Evolutionary conservation across 805 yeast species (phyloP), one percentile per base, ranked within the genome.

Genomic region (Brettanomyces bruxellensis): DNA sequence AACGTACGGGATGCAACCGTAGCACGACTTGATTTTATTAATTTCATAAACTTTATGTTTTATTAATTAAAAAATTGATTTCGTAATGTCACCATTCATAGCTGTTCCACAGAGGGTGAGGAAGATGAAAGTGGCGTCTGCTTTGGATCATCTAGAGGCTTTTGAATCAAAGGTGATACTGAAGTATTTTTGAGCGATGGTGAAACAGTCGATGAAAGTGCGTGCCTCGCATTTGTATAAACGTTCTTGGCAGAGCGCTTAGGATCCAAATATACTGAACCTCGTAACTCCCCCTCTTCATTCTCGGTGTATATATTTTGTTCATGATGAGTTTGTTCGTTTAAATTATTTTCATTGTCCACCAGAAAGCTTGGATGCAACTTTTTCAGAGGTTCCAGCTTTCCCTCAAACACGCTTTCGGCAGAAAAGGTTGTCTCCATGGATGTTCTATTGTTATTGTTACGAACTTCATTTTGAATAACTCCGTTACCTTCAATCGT

Each of bases 201-300:
- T n/a, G 38, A n/a, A 8, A 28, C 32, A 9, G 7, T 28, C 8
- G 36, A 32, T 23, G 50, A 34, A 13, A 51, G 38, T 3, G 53
- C 50, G n/a, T 50, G 47, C 37, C 48, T 53, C 1, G 56, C 48
- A 38, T 48, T 52, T 2, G 53, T 48, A 34, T 53, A 53, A 22
- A 53, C 52, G 36, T 53, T 50, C 32, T 51, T 54, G 32, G 57
- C 57, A 8, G 57, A 51, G 9, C 47, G 13, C 38, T 49, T 49
- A 13, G 56, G 54, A 36, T 40, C 44, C 11, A 50, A 37, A 30
- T 45, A 47, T 8, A n/a, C 7, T n/a, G 14, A 18, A 6, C 23
- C 40, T 18, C 3, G 38, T 8, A 18, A 12, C n/a, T n/a, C 13
- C 7, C 3, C 8, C n/a, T 18, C 13, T n/a, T 12, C 8, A 12